phyloP scores from a whole-genome alignment of 2,329 filamentous ascomycete genomes.

The Scedosporium aurantiacum region DNA sequence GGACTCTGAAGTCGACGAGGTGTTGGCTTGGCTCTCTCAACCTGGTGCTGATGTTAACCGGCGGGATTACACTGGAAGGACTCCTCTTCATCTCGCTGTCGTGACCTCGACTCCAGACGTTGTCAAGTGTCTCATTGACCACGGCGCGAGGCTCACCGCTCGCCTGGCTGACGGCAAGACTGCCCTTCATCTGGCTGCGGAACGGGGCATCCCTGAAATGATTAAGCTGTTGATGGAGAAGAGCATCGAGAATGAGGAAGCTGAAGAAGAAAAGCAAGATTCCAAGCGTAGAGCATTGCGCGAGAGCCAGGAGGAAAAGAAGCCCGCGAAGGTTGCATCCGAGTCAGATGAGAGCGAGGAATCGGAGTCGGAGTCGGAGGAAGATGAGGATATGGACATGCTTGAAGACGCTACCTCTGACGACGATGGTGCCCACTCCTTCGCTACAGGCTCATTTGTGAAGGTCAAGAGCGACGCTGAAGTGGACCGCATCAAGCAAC shows the following conservation, averaged over 20 bases:
- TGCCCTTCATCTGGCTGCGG: conserved; percentile 70
- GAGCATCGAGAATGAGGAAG: conserved; percentile 63
- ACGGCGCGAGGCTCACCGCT: conserved; percentile 61
- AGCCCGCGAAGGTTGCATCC: background rate
- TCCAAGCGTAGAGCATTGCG: conserved; percentile 27
- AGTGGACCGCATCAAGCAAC: conserved; percentile 28
- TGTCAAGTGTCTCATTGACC: conserved; percentile 59
- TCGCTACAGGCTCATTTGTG: conserved; percentile 63
- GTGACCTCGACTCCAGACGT: conserved; percentile 58
- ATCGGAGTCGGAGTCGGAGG: conserved; percentile 18
- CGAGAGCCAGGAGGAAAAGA: conserved; percentile 7
- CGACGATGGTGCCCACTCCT: conserved; percentile 33
- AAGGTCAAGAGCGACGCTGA: conserved; percentile 45
- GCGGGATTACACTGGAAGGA: conserved; percentile 67
- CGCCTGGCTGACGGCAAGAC: conserved; percentile 71
- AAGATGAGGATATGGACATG: conserved; percentile 34
- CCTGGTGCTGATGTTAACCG: conserved; percentile 60
- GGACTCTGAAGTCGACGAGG: conserved; percentile 57
- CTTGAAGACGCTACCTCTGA: conserved; percentile 36
- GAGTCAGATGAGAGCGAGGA: conserved; percentile 12
- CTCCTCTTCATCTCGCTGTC: conserved; percentile 67
- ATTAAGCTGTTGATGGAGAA: conserved; percentile 61
- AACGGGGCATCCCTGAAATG: conserved; percentile 57
- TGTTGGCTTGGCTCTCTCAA: conserved; percentile 58
- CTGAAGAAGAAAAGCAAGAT: conserved; percentile 48